These are phyloP conservation scores for Cadophora sp. DNA, from an alignment of 2,329 filamentous ascomycete genomes.

Conservation along the genomic window DNA sequence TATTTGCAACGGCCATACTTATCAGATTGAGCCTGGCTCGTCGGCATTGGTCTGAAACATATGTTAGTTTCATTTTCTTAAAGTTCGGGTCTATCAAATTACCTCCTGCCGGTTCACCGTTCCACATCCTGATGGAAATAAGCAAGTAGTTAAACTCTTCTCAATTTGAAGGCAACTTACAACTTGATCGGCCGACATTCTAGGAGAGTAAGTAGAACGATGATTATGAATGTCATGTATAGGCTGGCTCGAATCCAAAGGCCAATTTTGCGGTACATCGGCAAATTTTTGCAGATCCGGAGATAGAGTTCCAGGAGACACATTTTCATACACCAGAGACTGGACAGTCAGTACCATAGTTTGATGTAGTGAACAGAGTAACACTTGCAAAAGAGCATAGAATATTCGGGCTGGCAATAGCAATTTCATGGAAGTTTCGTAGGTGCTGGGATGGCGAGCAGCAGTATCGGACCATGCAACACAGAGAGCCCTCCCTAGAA, in stretches of 20 bases:
- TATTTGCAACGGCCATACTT: constrained; percentile 11
- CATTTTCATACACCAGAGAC: constrained; percentile 17
- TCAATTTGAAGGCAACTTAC: neutral
- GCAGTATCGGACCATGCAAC: constrained; percentile 14
- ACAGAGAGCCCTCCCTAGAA: constrained; percentile 3
- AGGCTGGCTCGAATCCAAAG: constrained; percentile 10
- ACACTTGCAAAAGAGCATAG: constrained; percentile 16
- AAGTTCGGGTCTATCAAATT: neutral
- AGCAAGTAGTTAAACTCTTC: neutral
- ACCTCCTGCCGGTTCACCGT: constrained; percentile 15
- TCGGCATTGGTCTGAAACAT: constrained; percentile 6
- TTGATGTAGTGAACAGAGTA: no score
- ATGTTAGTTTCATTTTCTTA: neutral
- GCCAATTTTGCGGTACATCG: constrained; percentile 8
- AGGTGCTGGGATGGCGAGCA: neutral
- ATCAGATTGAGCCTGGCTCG: constrained; percentile 13
- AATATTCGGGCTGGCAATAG: constrained; percentile 15
- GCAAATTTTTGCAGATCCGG: constrained; percentile 14
- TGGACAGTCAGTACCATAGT: neutral
- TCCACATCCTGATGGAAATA: constrained; percentile 7
- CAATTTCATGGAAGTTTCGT: neutral
- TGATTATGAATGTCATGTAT: constrained; percentile 6
- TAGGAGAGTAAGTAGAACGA: constrained; percentile 11
- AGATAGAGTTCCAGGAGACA: constrained; percentile 17
- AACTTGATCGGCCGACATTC: constrained; percentile 13